Evolutionary conservation across 768 basidiomycete species (phyloP), one percentile per base, ranked within the genome.

Genomic region (Sporobolomyces phaffii): DNA sequence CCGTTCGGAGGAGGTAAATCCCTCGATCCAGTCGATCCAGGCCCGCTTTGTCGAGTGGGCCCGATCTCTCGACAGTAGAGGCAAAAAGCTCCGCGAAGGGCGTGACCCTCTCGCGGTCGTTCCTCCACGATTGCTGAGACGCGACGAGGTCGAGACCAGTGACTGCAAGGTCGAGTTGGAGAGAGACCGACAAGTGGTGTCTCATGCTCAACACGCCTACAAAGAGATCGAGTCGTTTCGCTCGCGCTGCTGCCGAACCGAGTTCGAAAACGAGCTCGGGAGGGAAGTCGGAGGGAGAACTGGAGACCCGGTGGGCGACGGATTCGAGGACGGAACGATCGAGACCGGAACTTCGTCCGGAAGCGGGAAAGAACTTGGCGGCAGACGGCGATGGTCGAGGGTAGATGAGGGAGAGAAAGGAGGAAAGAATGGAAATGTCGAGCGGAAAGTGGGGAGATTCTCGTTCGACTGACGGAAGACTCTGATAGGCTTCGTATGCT

Each of bases 141-240:
- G 60, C 49, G 34, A 51, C 24, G 22, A 62, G 22, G 17, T 53
- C 33, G 43, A 68, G 50, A 1, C 33, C 56, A 0, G 6, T 22
- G 10, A 43, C 7, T 1, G 49, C 60, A n/a, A 63, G 8, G 0
- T 18, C 24, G 17, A 62, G 48, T 6, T 45, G 54, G 9, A 38
- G 34, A 4, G 4, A 7, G 1, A 48, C 2, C 0, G 43, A 13
- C 0, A 36, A 24, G 15, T 0, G n/a, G 5, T 31, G 6, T 2
- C 7, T 28, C 6, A 4, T 22, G 2, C 0, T 1, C 26, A 47
- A 5, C 24, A 62, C 20, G 1, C 2, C 1, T 2, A 10, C 31
- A 44, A 68, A 43, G 38, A 59, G 29, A 44, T 68, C 66, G 44
- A 68, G 28, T 0, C 61, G 47, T 18, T 58, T 29, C 1, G 66